These are phyloP conservation scores for Meyerozyma sp. DNA, from an alignment of 1,139 yeast species.

Conservation along the genomic window DNA sequence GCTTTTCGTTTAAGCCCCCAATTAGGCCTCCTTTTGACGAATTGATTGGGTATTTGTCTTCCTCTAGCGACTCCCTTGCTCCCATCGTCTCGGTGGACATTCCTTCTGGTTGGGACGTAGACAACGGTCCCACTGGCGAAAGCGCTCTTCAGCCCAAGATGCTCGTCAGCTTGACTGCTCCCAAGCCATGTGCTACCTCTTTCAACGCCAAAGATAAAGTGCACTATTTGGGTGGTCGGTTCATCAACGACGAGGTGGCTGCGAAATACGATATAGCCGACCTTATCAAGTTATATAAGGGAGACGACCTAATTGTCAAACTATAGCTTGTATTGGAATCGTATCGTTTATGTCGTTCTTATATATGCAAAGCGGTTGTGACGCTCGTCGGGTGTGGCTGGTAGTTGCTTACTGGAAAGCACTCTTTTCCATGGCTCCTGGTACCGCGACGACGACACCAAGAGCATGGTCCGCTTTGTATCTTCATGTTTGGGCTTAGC, in stretches of 20 bases:
- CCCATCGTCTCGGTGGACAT: slow-evolving; percentile 83
- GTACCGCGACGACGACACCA: slow-evolving; percentile 1
- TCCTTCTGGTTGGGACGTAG: slow-evolving; percentile 98
- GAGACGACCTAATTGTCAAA: slow-evolving; percentile 35
- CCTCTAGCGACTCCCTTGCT: slow-evolving; percentile 24
- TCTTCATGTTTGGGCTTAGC: neutral
- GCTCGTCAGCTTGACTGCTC: slow-evolving; percentile 84
- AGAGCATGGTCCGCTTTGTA: slow-evolving; percentile 2
- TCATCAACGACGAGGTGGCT: slow-evolving; percentile 63
- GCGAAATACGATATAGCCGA: slow-evolving; percentile 62
- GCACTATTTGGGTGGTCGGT: slow-evolving; percentile 91
- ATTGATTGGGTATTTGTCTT: slow-evolving; percentile 44
- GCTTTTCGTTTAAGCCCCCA: slow-evolving; percentile 90
- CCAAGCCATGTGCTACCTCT: slow-evolving; percentile 73
- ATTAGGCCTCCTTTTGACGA: slow-evolving; percentile 72
- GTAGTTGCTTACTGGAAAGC: slow-evolving; percentile 6
- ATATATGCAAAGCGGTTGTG: slow-evolving; percentile 1
- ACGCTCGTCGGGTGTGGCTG: slow-evolving; percentile 2
- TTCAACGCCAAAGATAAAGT: slow-evolving; percentile 27
- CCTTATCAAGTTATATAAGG: slow-evolving; percentile 24
- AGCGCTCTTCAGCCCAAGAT: slow-evolving; percentile 53
- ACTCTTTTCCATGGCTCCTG: slow-evolving; percentile 7
- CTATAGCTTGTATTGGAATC: slow-evolving; percentile 8
- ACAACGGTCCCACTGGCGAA: slow-evolving; percentile 58
- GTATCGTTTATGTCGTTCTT: neutral